Percentiles rank a stretch among this genome's conserved stretches.
Evolutionary conservation across 192 early-diverging fungal genomes (phyloP).

Genomic region (Coemansia sp.): DNA sequence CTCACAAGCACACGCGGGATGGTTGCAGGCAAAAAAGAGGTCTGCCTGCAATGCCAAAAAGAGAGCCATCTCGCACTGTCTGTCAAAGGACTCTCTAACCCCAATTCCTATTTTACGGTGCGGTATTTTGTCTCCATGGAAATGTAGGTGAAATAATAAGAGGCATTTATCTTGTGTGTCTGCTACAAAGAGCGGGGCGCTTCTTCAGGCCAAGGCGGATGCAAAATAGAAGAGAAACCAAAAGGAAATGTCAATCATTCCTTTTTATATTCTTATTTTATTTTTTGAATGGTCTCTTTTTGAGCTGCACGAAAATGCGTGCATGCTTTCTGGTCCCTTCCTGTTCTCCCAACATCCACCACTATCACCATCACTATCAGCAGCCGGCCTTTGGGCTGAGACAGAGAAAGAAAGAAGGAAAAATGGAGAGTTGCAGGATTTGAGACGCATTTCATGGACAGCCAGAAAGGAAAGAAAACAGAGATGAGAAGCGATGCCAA

Average conservation of each 20-base stretch:
- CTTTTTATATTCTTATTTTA: constrained; percentile 9
- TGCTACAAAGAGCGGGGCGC: too few relatives aligned
- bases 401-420: background rate
- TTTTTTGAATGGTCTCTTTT: background rate
- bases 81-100: too few relatives aligned
- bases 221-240: background rate
- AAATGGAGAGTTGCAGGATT: too few relatives aligned
- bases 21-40: too few relatives aligned
- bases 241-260: constrained; percentile 15
- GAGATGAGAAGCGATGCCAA: background rate
- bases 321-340: constrained; percentile 13
- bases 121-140: background rate
- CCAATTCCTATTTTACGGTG: too few relatives aligned
- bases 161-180: background rate
- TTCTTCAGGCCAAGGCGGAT: too few relatives aligned
- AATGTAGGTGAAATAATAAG: background rate
- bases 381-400: background rate
- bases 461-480: too few relatives aligned
- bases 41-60: too few relatives aligned
- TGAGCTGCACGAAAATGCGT: constrained; percentile 8
- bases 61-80: too few relatives aligned
- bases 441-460: too few relatives aligned
- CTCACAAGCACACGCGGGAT: background rate
- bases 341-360: background rate
- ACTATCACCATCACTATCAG: too few relatives aligned